Percentiles rank a stretch among this genome's conserved stretches.
These are phyloP conservation scores for Hypholoma fasciculare DNA, from an alignment of 768 basidiomycete genomes.

Conservation along the genomic window DNA sequence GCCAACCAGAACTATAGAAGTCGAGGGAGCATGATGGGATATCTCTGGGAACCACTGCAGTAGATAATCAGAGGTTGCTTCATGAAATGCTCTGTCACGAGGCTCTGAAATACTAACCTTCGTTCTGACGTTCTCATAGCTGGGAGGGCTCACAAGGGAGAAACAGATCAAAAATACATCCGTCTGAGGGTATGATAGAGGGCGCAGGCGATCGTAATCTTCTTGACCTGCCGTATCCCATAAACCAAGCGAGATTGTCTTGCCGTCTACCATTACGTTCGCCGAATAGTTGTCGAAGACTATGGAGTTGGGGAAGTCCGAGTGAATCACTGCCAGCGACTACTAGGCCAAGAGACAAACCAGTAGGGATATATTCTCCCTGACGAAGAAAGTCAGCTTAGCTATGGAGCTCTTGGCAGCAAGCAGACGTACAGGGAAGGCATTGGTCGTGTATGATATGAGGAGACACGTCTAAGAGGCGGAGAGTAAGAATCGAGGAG, in stretches of 20 bases:
- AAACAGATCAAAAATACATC: constrained; percentile 99
- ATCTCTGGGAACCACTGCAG: constrained; percentile 94
- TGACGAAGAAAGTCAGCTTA: constrained; percentile 31
- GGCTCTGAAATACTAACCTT: constrained; percentile 59
- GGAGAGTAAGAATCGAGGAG: constrained; percentile 14
- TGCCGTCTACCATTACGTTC: constrained; percentile 98
- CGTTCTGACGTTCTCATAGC: constrained; percentile 97
- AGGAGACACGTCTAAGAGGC: constrained; percentile 86
- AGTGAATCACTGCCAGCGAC: background rate
- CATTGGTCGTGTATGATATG: constrained; percentile 99
- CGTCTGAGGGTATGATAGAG: constrained; percentile 97
- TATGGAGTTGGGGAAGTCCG: constrained; percentile 24
- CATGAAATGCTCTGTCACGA: constrained; percentile 8
- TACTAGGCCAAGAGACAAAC: constrained; percentile 39
- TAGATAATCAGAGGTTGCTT: constrained; percentile 1
- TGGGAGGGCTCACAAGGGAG: constrained; percentile 95
- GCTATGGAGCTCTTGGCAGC: constrained; percentile 4
- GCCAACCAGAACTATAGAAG: constrained; percentile 91
- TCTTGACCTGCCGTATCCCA: constrained; percentile 99
- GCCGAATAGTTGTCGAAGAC: constrained; percentile 99
- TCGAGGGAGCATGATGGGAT: constrained; percentile 94
- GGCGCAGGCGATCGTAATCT: constrained; percentile 97
- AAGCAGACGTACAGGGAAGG: constrained; percentile 75
- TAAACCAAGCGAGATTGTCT: constrained; percentile 95
- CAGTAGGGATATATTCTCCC: constrained; percentile 98